Percentiles rank a stretch among this genome's conserved stretches.
phyloP scores from a whole-genome alignment of 495 filamentous ascomycete species.

The Talaromyces wortmannii region DNA sequence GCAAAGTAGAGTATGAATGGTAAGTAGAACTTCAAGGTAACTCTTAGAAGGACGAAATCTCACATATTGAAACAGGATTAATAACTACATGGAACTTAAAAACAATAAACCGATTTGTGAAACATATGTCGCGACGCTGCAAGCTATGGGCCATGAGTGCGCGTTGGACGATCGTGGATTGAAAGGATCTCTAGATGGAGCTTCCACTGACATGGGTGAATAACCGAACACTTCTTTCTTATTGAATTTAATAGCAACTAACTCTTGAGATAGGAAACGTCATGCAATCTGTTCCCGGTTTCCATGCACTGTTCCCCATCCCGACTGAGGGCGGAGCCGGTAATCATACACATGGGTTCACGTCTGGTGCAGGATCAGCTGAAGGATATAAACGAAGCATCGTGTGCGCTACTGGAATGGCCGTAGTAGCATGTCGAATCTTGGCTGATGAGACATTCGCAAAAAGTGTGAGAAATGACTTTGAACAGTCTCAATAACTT shows the following conservation, averaged over 20 bases:
- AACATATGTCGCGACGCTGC: constrained; percentile 44
- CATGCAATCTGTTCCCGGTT: constrained; percentile 47
- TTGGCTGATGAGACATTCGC: constrained; percentile 42
- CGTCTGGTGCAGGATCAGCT: constrained; percentile 40
- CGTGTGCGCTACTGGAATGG: constrained; percentile 50
- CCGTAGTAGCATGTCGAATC: constrained; percentile 41
- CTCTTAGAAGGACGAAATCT: no score
- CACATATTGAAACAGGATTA: constrained; percentile 15
- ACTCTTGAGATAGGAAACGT: constrained; percentile 44
- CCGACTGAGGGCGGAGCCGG: constrained; percentile 27
- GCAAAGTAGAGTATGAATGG: constrained; percentile 38
- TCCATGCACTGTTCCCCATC: constrained; percentile 52
- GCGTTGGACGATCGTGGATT: constrained; percentile 35
- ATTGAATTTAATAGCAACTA: background rate
- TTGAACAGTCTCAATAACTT: constrained; percentile 4
- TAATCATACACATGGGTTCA: constrained; percentile 51
- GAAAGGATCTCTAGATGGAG: constrained; percentile 15
- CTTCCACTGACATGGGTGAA: constrained; percentile 33
- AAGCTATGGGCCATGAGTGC: constrained; percentile 29
- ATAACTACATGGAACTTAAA: constrained; percentile 47
- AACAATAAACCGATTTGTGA: constrained; percentile 40
- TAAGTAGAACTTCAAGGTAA: background rate
- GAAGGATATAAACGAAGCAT: constrained; percentile 38
- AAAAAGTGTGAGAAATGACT: constrained; percentile 27
- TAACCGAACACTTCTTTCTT: constrained; percentile 1